Conservation (phyloP, 768 basidiomycete species). For the Lactarius quietus region DNA sequence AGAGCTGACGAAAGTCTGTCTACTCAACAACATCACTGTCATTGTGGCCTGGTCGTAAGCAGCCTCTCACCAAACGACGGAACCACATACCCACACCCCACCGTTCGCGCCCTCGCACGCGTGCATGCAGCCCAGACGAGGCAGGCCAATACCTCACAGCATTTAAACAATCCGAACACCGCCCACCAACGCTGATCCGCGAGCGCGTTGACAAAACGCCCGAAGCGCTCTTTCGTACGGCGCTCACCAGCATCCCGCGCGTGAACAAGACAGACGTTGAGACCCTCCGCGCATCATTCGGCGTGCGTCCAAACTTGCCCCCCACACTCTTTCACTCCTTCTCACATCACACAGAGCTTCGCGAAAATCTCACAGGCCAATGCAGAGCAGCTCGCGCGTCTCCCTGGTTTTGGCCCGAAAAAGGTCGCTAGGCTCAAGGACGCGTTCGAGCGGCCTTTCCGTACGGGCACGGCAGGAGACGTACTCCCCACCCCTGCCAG, state of each 20-base stretch:
- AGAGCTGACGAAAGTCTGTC: slow-evolving; percentile 88
- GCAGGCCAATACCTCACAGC: slow-evolving; percentile 87
- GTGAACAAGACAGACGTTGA: slow-evolving; percentile 98
- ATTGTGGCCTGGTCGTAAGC: slow-evolving; percentile 88
- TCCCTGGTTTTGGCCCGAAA: slow-evolving; percentile 92
- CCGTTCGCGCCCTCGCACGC: neutral
- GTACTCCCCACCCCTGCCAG: slow-evolving; percentile 19
- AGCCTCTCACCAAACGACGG: neutral
- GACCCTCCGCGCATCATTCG: slow-evolving; percentile 87
- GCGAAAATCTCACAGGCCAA: slow-evolving; percentile 73
- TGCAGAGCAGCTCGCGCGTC: slow-evolving; percentile 67
- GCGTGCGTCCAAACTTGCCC: slow-evolving; percentile 49
- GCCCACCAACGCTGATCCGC: slow-evolving; percentile 89
- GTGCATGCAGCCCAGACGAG: slow-evolving; percentile 67
- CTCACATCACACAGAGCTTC: slow-evolving; percentile 60
- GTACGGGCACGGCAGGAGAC: slow-evolving; percentile 56
- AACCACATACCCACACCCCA: neutral
- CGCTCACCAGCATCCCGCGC: slow-evolving; percentile 84
- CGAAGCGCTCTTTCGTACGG: slow-evolving; percentile 69
- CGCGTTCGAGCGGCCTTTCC: slow-evolving; percentile 87
- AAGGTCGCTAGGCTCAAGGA: slow-evolving; percentile 91
- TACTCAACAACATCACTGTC: slow-evolving; percentile 91
- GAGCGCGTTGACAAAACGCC: slow-evolving; percentile 93
- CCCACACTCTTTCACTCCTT: neutral
- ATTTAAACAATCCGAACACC: slow-evolving; percentile 93